phyloP scores from a whole-genome alignment of 805 yeast genomes.

The Blastobotrys muscicola region DNA sequence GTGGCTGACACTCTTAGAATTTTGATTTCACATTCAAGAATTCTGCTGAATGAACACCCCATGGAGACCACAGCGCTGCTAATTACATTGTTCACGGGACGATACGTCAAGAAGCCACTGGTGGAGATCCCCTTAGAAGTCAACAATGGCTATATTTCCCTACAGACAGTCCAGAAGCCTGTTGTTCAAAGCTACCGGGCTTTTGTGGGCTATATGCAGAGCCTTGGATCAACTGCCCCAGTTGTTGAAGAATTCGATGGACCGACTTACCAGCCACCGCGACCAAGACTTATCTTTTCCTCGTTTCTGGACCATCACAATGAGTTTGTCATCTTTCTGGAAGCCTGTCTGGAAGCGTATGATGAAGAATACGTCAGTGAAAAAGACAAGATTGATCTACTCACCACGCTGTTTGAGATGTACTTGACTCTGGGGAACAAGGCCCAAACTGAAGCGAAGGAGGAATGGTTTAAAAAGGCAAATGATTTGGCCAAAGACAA shows the following conservation, averaged over 20 bases:
- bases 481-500: constrained; percentile 36
- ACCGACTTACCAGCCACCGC: constrained; percentile 72
- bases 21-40: constrained; percentile 55
- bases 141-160: neutral
- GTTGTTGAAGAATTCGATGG: constrained; percentile 8
- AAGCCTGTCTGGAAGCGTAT: constrained; percentile 77
- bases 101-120: constrained; percentile 41
- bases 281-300: constrained; percentile 77
- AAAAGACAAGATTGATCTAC: constrained; percentile 62
- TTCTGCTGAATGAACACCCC: constrained; percentile 57
- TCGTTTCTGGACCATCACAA: constrained; percentile 78
- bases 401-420: constrained; percentile 73
- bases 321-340: constrained; percentile 85
- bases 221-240: constrained; percentile 9
- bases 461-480: constrained; percentile 62
- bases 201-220: constrained; percentile 42
- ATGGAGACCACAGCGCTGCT: constrained; percentile 72
- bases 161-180: constrained; percentile 12
- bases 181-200: constrained; percentile 48
- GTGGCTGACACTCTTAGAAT: constrained; percentile 72
- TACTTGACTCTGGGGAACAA: constrained; percentile 52
- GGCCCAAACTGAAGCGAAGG: constrained; percentile 27
- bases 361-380: constrained; percentile 63
- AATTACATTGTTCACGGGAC: constrained; percentile 84
- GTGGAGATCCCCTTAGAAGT: constrained; percentile 1